phyloP scores from a whole-genome alignment of 2,329 filamentous ascomycete species.

The Pseudogymnoascus sp. region DNA sequence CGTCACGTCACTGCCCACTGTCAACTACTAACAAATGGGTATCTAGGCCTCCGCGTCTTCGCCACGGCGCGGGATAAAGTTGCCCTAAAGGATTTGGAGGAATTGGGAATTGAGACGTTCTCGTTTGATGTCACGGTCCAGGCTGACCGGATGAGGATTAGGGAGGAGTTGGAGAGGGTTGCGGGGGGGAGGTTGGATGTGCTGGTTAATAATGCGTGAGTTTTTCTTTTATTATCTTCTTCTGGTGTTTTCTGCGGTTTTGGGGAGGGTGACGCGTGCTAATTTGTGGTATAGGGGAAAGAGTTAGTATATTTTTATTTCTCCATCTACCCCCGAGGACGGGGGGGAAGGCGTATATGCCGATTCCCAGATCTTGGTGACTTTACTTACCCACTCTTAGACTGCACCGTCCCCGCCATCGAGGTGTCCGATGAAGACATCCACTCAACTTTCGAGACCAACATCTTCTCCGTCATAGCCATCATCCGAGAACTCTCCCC shows the following conservation, averaged over 20 bases:
- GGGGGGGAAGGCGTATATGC: not conserved
- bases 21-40: too few relatives aligned
- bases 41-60: not conserved
- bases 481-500: constrained; percentile 34
- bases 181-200: not conserved
- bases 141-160: not conserved
- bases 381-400: not conserved
- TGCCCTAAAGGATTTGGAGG: not conserved
- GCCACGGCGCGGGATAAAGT: not conserved
- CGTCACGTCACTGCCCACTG: too few relatives aligned
- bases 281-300: not conserved
- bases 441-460: constrained; percentile 30
- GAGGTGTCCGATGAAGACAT: constrained; percentile 14
- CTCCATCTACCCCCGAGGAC: too few relatives aligned
- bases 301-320: not conserved
- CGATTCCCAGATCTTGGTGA: not conserved
- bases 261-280: too few relatives aligned
- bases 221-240: too few relatives aligned
- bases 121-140: not conserved
- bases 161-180: not conserved
- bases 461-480: constrained; percentile 33
- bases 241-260: too few relatives aligned
- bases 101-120: not conserved
- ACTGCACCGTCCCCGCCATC: constrained; percentile 17
- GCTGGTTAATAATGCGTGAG: constrained; percentile 16